A percentile compares a stretch with the other conserved stretches of the same genome.
Evolutionary conservation across 2,329 filamentous ascomycete genomes (phyloP).

Genomic region (Trichophyton simii): DNA sequence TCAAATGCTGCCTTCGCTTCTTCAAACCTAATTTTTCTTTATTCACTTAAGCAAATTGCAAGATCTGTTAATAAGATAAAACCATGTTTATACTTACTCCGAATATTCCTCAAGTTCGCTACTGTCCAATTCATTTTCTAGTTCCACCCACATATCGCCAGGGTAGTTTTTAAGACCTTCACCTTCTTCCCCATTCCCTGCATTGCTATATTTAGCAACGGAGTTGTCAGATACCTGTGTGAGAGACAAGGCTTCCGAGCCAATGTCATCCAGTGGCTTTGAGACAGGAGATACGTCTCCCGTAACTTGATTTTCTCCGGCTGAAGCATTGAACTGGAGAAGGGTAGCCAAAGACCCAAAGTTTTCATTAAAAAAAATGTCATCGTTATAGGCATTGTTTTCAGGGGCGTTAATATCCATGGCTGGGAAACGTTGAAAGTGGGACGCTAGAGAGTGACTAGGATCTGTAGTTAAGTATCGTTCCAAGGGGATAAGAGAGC

Average conservation of each 20-base stretch:
- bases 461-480: no score
- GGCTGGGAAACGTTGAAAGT: background rate
- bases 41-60: no score
- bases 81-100: background rate
- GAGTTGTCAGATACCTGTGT: no score
- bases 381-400: background rate
- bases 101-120: background rate
- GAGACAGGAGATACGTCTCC: background rate
- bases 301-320: background rate
- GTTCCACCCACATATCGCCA: background rate
- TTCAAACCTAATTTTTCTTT: slow-evolving; percentile 1
- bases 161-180: background rate
- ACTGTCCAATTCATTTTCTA: background rate
- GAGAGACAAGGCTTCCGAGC: background rate
- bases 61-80: no score
- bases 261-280: background rate
- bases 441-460: background rate
- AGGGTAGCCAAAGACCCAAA: background rate
- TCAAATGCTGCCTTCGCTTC: slow-evolving; percentile 3
- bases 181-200: background rate
- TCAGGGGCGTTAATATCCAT: background rate
- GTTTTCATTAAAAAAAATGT: background rate
- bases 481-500: no score
- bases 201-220: background rate
- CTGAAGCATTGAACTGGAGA: background rate